Evolutionary conservation across 2,329 filamentous ascomycete species (phyloP).

Genomic region (Helminthosporium solani): DNA sequence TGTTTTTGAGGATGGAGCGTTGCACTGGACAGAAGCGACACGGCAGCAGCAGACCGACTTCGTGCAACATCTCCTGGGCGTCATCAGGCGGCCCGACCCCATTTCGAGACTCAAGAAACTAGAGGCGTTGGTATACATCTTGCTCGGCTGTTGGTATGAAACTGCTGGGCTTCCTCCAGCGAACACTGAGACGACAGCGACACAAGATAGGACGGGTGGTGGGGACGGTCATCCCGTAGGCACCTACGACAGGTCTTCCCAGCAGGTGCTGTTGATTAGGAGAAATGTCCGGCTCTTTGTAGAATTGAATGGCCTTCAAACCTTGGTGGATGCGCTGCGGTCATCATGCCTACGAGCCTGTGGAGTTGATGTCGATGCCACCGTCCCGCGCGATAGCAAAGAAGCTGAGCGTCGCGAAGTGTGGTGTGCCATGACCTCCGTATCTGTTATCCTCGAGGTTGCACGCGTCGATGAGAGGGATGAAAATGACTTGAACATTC

Average conservation of each 20-base stretch:
- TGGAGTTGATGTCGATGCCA: constrained; percentile 25
- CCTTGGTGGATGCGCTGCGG: constrained; percentile 44
- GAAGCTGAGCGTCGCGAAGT: constrained; percentile 47
- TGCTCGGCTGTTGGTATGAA: constrained; percentile 53
- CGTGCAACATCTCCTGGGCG: constrained; percentile 48
- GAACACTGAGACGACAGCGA: constrained; percentile 6
- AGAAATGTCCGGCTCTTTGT: constrained; percentile 46
- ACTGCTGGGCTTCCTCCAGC: constrained; percentile 45
- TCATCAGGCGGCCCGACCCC: constrained; percentile 33
- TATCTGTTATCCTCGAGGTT: constrained; percentile 53
- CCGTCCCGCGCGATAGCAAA: constrained; percentile 33
- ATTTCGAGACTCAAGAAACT: constrained; percentile 38
- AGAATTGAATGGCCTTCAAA: constrained; percentile 43
- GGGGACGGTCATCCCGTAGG: constrained; percentile 10
- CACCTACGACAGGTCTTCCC: constrained; percentile 34
- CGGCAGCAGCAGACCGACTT: constrained; percentile 59
- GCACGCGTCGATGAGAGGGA: constrained; percentile 40
- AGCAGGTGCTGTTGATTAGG: constrained; percentile 49
- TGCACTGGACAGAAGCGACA: constrained; percentile 67
- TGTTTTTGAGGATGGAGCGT: constrained; percentile 45
- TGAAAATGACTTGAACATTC: constrained; percentile 55
- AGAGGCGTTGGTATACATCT: constrained; percentile 49
- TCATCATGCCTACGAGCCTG: constrained; percentile 35
- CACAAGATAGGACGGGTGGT: constrained; percentile 14
- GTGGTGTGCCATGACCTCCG: constrained; percentile 52